A percentile compares a stretch with the other conserved stretches of the same genome.
These are phyloP conservation scores for Diaporthe citri DNA, from an alignment of 2,329 filamentous ascomycete genomes.

Conservation along the genomic window DNA sequence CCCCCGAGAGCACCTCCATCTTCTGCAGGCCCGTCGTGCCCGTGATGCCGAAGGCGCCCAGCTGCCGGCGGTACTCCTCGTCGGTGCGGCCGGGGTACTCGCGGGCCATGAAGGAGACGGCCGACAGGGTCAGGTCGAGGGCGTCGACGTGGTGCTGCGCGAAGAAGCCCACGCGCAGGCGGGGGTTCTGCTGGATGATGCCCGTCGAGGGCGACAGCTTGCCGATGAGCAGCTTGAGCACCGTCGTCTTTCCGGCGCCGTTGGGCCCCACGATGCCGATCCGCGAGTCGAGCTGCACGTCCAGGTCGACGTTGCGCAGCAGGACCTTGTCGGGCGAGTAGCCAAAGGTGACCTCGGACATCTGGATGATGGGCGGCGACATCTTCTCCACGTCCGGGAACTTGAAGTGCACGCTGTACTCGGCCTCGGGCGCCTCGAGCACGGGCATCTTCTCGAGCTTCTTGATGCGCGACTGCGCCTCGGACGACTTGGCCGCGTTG, in stretches of 20 bases:
- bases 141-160: constrained; percentile 99
- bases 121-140: constrained; percentile 87
- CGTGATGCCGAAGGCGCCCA: constrained; percentile 90
- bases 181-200: constrained; percentile 87
- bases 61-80: constrained; percentile 95
- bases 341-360: constrained; percentile 92
- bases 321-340: constrained; percentile 85
- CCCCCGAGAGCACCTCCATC: constrained; percentile 93
- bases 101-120: constrained; percentile 96
- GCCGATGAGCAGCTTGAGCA: constrained; percentile 96
- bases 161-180: constrained; percentile 94
- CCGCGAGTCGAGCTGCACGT: constrained; percentile 96
- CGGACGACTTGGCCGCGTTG: constrained; percentile 98
- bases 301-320: constrained; percentile 88
- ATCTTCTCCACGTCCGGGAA: constrained; percentile 99
- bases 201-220: constrained; percentile 82
- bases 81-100: constrained; percentile 91
- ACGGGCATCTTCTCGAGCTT: constrained; percentile 98
- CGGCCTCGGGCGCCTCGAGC: constrained; percentile 88
- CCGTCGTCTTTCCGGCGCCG: constrained; percentile 97
- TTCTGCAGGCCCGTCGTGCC: constrained; percentile 97
- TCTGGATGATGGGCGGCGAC: constrained; percentile 97
- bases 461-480: constrained; percentile 98
- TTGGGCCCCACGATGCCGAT: constrained; percentile 99
- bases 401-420: constrained; percentile 96